Percentiles rank a stretch among this genome's conserved stretches.
Evolutionary conservation across 2,329 filamentous ascomycete genomes (phyloP).

Genomic region (Trichophyton benhamiae): DNA sequence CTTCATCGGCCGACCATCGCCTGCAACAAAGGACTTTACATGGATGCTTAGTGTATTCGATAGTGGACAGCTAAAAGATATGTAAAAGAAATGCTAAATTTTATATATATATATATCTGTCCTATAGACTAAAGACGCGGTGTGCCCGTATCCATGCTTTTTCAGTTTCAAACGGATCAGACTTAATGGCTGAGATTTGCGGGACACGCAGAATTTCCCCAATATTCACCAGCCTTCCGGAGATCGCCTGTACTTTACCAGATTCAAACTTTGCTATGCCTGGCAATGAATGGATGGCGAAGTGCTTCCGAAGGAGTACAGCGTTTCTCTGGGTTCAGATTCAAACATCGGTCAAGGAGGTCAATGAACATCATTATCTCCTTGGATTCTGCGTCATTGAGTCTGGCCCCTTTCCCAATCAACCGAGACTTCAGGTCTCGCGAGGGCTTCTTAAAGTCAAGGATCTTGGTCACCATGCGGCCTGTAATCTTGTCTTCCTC

Average conservation of each 20-base stretch:
- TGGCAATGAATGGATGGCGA: conserved; percentile 69
- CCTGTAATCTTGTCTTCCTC: conserved; percentile 80
- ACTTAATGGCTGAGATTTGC: neutral
- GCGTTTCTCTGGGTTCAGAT: conserved; percentile 83
- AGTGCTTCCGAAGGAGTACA: conserved; percentile 77
- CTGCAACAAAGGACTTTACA: neutral
- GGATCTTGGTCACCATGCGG: conserved; percentile 47
- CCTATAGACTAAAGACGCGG: neutral
- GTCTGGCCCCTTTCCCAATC: conserved; percentile 55
- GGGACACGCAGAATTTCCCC: neutral
- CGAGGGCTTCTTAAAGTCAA: conserved; percentile 53
- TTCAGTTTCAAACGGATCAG: neutral
- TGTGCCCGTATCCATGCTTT: neutral
- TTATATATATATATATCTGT: neutral
- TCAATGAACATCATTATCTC: conserved; percentile 78
- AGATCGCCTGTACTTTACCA: neutral
- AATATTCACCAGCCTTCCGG: neutral
- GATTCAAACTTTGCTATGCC: conserved; percentile 5
- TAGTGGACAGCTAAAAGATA: neutral
- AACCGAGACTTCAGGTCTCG: conserved; percentile 73
- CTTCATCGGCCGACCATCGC: neutral
- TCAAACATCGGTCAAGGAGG: conserved; percentile 74
- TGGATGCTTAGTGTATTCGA: neutral
- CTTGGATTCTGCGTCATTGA: conserved; percentile 60
- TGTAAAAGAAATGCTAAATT: neutral